phyloP scores from a whole-genome alignment of 148 eudicot genomes.

The Heliosperma pusillum region DNA sequence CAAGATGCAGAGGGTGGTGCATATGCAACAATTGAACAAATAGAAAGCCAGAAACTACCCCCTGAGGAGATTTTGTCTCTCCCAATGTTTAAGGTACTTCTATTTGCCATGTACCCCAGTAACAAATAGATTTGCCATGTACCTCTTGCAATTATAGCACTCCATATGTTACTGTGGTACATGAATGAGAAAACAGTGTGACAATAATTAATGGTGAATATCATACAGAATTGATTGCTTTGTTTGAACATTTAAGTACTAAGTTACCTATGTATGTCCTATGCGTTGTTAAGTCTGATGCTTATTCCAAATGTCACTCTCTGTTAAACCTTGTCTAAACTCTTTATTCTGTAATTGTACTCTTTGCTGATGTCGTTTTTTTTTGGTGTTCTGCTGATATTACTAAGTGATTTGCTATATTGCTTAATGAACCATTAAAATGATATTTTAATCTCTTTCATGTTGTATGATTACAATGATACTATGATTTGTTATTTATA shows the following conservation, averaged over 20 bases:
- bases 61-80: constrained; percentile 93
- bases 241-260: neutral
- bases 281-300: neutral
- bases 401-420: neutral
- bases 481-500: neutral
- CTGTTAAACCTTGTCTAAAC: neutral
- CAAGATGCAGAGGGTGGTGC: constrained; percentile 33
- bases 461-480: neutral
- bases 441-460: neutral
- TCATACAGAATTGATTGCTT: neutral
- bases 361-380: neutral
- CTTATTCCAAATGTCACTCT: neutral
- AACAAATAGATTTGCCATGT: too few relatives aligned
- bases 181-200: too few relatives aligned
- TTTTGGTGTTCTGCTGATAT: neutral
- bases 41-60: constrained; percentile 75
- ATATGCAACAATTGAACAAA: constrained; percentile 66
- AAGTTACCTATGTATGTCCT: too few relatives aligned
- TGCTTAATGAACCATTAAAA: neutral
- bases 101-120: neutral
- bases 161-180: too few relatives aligned
- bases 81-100: constrained; percentile 87
- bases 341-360: neutral
- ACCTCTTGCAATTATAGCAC: too few relatives aligned
- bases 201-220: neutral